Evolutionary conservation across 2,329 filamentous ascomycete genomes (phyloP).

Genomic region (Fusarium sp.): DNA sequence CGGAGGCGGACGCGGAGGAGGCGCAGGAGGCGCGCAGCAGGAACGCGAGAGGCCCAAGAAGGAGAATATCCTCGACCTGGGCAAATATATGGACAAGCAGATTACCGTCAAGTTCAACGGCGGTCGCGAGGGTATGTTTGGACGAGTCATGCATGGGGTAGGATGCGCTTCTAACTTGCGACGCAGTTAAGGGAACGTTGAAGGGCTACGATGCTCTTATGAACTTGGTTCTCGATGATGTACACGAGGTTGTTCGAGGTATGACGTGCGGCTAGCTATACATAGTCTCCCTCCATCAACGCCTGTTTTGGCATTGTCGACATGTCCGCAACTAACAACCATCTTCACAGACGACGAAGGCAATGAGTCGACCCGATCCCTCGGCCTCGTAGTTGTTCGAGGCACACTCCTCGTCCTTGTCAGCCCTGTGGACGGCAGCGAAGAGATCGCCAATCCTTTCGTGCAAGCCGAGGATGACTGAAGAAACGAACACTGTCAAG

Average conservation of each 20-base stretch:
- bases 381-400: conserved; percentile 89
- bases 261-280: conserved; percentile 46
- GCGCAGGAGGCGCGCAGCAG: conserved; percentile 59
- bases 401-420: conserved; percentile 94
- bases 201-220: conserved; percentile 98
- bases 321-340: conserved; percentile 12
- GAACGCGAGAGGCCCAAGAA: conserved; percentile 88
- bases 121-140: conserved; percentile 80
- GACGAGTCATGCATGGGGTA: neutral
- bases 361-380: conserved; percentile 82
- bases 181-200: conserved; percentile 82
- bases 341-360: conserved; percentile 83
- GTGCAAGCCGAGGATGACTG: conserved; percentile 77
- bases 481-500: conserved; percentile 34
- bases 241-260: conserved; percentile 92
- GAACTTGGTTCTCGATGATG: conserved; percentile 96
- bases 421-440: conserved; percentile 92
- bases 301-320: neutral
- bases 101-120: conserved; percentile 98
- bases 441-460: conserved; percentile 96
- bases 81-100: conserved; percentile 97
- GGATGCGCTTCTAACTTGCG: conserved; percentile 20
- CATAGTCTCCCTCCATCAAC: neutral
- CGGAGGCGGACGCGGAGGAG: conserved; percentile 62
- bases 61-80: conserved; percentile 96